A percentile compares a stretch with the other conserved stretches of the same genome.
phyloP scores from a whole-genome alignment of 1,139 yeast species.

The Magnusiomyces fungicola region DNA sequence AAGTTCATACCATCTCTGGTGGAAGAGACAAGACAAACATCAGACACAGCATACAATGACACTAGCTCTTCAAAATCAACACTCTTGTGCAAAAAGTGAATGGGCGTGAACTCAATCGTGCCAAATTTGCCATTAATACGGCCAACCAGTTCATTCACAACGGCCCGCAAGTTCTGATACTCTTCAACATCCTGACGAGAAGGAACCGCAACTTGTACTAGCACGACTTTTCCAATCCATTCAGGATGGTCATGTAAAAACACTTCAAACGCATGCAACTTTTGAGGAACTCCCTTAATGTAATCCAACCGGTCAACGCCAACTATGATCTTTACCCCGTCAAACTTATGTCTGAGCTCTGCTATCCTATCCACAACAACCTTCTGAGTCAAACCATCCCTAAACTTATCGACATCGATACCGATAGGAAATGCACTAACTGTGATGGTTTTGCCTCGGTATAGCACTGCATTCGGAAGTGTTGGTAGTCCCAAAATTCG shows the following conservation, averaged over 20 bases:
- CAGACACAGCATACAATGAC: constrained; percentile 76
- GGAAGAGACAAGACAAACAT: constrained; percentile 86
- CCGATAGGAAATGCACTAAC: constrained; percentile 99
- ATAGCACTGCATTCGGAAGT: constrained; percentile 85
- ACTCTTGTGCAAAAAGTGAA: constrained; percentile 91
- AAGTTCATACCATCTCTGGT: constrained; percentile 98
- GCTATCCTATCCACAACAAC: constrained; percentile 59
- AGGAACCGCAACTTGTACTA: constrained; percentile 97
- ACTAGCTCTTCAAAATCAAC: constrained; percentile 87
- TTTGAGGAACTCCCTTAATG: constrained; percentile 96
- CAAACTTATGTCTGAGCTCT: constrained; percentile 54
- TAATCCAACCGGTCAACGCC: constrained; percentile 95
- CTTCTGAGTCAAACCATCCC: constrained; percentile 63
- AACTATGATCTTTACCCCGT: constrained; percentile 75
- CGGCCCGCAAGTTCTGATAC: constrained; percentile 86
- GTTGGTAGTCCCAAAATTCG: constrained; percentile 77
- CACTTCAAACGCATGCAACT: constrained; percentile 89
- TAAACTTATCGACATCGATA: constrained; percentile 86
- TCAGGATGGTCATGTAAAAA: constrained; percentile 90
- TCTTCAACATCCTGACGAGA: constrained; percentile 98
- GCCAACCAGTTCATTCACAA: constrained; percentile 93
- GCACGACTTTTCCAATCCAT: constrained; percentile 94
- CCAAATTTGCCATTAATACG: constrained; percentile 95
- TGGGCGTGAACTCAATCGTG: constrained; percentile 94
- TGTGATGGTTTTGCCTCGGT: constrained; percentile 64